Evolutionary conservation across 192 early-diverging fungal species (phyloP), one percentile per base, ranked within the genome.

Genomic region (Phycomyces nitens): DNA sequence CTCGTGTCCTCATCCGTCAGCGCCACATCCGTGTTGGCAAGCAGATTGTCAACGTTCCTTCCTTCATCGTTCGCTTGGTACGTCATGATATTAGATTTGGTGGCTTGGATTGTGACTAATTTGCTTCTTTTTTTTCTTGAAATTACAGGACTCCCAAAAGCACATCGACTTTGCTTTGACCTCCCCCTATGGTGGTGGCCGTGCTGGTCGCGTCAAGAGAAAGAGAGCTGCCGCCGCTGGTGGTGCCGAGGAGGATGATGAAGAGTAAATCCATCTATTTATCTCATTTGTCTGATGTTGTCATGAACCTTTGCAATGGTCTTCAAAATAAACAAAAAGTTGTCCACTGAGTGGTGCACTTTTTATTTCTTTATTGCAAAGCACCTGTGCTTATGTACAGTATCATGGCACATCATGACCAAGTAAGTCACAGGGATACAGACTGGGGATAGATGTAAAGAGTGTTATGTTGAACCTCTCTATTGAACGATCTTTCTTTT

Each of bases 21-120:
- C 89, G 96, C 65, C 96, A 98, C 89, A 98, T 98, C 82, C 92
- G 89, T 53, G 95, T 97, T 71, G 94, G 94, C 77, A 96, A 95
- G 89, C 95, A 94, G 85, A 91, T 97, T 62, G 94, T 97, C 74
- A 89, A 97, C 80, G 89, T 97, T 51, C 96, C 96, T 58, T 89
- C 86, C 59, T 98, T 96, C 87, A 84, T 97, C 65, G 95, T 98
- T 73, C 94, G 93, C 76, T 82, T 94, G 41, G 87, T 84, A 52
- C n/a, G n/a, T n/a, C n/a, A n/a, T n/a, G n/a, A n/a, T n/a, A n/a
- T n/a, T n/a, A n/a, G n/a, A n/a, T 44, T 57, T 12, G 24, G 18
- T 29, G 89, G 91, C 85, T 90, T 89, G 73, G 76, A 88, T 51
- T 83, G 88, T 52, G 88, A 15, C 12, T 64, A 27, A 27, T 16